Evolutionary conservation across 345 rosid species (phyloP).

Genomic region (Atalantia buxifolia): DNA sequence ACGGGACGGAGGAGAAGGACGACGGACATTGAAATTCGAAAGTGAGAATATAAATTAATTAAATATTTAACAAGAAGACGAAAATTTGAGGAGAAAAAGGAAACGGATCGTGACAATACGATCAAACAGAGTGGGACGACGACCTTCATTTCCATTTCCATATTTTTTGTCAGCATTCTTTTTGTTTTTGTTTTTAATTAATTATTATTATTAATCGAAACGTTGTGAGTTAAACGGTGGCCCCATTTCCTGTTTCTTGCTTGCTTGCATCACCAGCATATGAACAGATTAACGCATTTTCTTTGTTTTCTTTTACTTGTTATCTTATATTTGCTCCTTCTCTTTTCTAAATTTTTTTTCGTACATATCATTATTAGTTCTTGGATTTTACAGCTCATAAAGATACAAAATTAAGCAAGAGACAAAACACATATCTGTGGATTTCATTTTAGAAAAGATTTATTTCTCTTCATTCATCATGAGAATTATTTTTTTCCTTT

Average conservation of each 20-base stretch:
- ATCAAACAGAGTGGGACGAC: conserved; percentile 26
- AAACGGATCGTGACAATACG: conserved; percentile 34
- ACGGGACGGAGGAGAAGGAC: background rate
- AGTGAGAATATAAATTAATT: too few species aligned
- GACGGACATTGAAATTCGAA: background rate
- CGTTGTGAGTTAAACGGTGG: background rate
- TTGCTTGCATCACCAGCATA: background rate
- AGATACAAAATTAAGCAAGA: background rate
- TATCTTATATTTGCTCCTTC: background rate
- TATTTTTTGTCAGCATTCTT: conserved; percentile 34
- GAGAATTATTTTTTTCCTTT: background rate
- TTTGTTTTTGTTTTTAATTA: background rate
- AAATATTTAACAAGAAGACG: background rate
- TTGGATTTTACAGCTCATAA: conserved; percentile 4
- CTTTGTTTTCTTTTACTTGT: conserved; percentile 23
- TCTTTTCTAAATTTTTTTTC: too few species aligned
- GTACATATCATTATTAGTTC: background rate
- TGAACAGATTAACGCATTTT: background rate
- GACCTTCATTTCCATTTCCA: conserved; percentile 34
- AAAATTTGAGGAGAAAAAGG: conserved; percentile 37
- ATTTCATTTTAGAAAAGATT: background rate
- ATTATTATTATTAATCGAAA: too few species aligned
- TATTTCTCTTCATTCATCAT: background rate
- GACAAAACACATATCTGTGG: background rate
- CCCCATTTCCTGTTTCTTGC: background rate